Base-by-base conservation (phyloP, 208 protist species). In the Acanthamoeba healyi region DNA sequence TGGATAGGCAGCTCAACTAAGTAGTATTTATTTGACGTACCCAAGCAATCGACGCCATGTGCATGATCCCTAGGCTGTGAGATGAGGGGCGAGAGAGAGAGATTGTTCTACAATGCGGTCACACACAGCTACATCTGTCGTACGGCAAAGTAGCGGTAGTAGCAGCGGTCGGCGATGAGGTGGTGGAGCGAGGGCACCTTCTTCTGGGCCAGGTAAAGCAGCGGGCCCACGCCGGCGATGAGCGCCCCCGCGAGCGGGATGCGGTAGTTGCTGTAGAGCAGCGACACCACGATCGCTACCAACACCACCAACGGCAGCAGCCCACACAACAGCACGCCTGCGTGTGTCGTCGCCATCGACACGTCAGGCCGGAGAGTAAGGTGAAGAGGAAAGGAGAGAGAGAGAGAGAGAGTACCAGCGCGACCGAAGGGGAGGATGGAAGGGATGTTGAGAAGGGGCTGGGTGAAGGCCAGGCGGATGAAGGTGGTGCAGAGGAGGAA, bases 401-500 rank as follows among this genome's bases (percentile, higher is more conserved):
- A 26, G 29, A 42, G 3, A 1, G 42, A 7, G 42, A 0, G 15
- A 6, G 19, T 84, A 84, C 82, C 82, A 5, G 42, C 32, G 54
- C 38, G 49, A 32, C 82, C 82, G 61, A 90, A 90, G 58, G 82
- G 82, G 10, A 90, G 82, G 56, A 70, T 51, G 54, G 58, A 40
- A 15, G 82, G 82, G 0, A 63, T 70, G 22, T 67, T n/a, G 54
- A 90, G 82, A 5, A 70, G 54, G 26, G 82, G 82, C 36, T 70
- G 49, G 36, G 10, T 70, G 54, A 90, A 72, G 82, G 54, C 32
- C 38, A 90, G 36, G 36, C 36, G 36, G 26, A 70, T 63, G n/a
- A 90, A 90, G n/a, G 82, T 72, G 46, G 32, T 0, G 56, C 82
- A 90, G 82, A 90, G 82, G 82, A 90, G 49, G 36, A 90, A 51